Conservation (phyloP, 805 yeast genomes). For the Starmerella apicola region DNA sequence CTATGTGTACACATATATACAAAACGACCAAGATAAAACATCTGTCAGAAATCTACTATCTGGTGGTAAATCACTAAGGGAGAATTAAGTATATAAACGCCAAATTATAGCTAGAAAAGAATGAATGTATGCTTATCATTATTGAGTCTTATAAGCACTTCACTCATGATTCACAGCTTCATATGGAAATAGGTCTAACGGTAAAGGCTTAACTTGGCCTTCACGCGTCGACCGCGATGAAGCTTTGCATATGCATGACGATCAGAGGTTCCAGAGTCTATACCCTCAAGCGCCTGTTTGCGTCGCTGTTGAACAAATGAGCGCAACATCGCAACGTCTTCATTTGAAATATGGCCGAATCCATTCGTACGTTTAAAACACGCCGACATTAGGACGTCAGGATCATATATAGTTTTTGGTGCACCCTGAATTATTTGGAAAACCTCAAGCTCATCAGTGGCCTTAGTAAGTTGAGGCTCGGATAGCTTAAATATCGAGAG, state of each 20-base stretch:
- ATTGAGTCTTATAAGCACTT: too few species aligned
- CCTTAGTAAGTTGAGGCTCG: conserved; percentile 45
- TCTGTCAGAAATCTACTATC: too few species aligned
- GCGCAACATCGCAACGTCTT: conserved; percentile 66
- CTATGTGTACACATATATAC: too few species aligned
- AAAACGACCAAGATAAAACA: too few species aligned
- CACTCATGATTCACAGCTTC: neutral
- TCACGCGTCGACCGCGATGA: conserved; percentile 23
- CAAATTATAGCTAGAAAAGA: too few species aligned
- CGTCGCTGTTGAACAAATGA: conserved; percentile 52
- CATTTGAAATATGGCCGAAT: conserved; percentile 66
- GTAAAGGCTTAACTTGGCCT: conserved; percentile 20
- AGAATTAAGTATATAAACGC: too few species aligned
- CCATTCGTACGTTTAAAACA: conserved; percentile 66
- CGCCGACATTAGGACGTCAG: conserved; percentile 53
- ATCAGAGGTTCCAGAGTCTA: conserved; percentile 15
- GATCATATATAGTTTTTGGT: conserved; percentile 45
- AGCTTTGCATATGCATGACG: conserved; percentile 22
- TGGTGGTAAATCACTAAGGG: too few species aligned
- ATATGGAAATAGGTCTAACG: conserved; percentile 7
- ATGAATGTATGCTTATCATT: neutral
- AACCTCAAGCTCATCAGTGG: conserved; percentile 42
- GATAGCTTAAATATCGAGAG: conserved; percentile 65
- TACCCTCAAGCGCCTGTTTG: conserved; percentile 9
- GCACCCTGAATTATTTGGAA: conserved; percentile 77